Conservation (phyloP, 2,329 filamentous ascomycete genomes). For the Trichoderma cornu-damae region DNA sequence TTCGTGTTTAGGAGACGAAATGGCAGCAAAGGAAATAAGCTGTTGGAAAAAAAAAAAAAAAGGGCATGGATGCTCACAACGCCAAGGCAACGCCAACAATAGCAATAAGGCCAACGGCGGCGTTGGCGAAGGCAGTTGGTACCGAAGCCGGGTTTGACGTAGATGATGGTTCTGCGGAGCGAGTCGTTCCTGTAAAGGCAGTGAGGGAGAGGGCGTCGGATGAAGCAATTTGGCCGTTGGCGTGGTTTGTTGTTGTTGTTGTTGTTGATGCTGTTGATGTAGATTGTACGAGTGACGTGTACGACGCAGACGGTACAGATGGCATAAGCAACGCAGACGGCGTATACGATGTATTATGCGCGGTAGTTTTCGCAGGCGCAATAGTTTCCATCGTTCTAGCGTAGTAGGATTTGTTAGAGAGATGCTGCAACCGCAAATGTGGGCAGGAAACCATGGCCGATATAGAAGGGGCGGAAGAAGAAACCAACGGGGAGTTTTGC, state of each 20-base stretch:
- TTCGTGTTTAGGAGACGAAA: background rate
- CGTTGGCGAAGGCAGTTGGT: constrained; percentile 23
- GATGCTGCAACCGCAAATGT: too few relatives aligned
- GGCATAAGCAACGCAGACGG: background rate
- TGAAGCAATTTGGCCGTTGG: background rate
- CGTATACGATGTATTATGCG: too few relatives aligned
- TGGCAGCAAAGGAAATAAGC: background rate
- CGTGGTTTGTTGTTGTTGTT: background rate
- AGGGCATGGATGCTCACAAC: constrained; percentile 10
- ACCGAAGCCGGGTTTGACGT: constrained; percentile 24
- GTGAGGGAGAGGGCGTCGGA: background rate
- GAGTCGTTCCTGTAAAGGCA: constrained; percentile 4
- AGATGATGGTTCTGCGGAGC: background rate
- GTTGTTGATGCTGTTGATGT: background rate
- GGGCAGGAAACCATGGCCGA: too few relatives aligned
- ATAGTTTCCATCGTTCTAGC: too few relatives aligned
- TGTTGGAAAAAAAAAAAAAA: background rate
- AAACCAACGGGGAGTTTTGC: too few relatives aligned
- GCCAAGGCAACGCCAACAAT: constrained; percentile 23
- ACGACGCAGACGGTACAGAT: background rate
- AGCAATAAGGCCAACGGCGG: constrained; percentile 23
- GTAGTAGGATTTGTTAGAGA: too few relatives aligned
- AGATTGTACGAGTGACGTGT: background rate
- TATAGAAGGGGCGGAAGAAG: too few relatives aligned
- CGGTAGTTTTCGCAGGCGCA: too few relatives aligned